phyloP scores from a whole-genome alignment of 2,329 filamentous ascomycete species.

The Rhexocercosporidium sp. region DNA sequence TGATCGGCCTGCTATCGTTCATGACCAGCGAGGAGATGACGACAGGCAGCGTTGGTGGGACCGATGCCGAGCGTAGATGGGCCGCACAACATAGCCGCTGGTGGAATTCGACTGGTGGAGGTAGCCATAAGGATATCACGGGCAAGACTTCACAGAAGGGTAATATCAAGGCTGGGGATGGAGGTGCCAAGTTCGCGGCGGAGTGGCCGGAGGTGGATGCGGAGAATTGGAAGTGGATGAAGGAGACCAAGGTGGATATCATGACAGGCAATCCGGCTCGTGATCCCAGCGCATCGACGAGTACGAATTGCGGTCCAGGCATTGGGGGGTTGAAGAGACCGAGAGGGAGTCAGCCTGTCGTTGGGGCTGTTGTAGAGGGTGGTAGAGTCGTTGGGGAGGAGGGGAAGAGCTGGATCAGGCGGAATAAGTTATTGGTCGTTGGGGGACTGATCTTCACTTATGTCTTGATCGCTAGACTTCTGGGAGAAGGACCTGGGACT shows the following conservation, averaged over 20 bases:
- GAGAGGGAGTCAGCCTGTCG: conserved; percentile 56
- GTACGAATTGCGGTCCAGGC: conserved; percentile 59
- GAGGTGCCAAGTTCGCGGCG: conserved; percentile 83
- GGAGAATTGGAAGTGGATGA: conserved; percentile 94
- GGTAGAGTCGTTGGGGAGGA: conserved; percentile 75
- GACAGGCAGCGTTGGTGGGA: conserved; percentile 83
- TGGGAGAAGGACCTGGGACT: conserved; percentile 47
- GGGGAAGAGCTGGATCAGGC: conserved; percentile 80
- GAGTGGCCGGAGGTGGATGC: conserved; percentile 91
- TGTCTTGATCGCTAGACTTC: conserved; percentile 77
- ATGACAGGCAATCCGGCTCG: conserved; percentile 72
- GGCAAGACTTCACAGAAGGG: conserved; percentile 58
- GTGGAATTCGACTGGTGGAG: conserved; percentile 96
- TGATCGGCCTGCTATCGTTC: conserved; percentile 92
- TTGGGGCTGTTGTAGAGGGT: conserved; percentile 77
- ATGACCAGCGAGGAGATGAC: conserved; percentile 99
- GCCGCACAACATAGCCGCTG: conserved; percentile 81
- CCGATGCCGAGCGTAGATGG: conserved; percentile 76
- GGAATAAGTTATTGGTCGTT: conserved; percentile 78
- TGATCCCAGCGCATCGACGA: conserved; percentile 53
- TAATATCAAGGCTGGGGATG: conserved; percentile 89
- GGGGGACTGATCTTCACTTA: conserved; percentile 78
- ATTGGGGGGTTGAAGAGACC: conserved; percentile 68
- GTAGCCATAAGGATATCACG: conserved; percentile 39
- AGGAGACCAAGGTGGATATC: conserved; percentile 78